Conservation (phyloP, 768 basidiomycete species). For the Psilocybe cyanescens region DNA sequence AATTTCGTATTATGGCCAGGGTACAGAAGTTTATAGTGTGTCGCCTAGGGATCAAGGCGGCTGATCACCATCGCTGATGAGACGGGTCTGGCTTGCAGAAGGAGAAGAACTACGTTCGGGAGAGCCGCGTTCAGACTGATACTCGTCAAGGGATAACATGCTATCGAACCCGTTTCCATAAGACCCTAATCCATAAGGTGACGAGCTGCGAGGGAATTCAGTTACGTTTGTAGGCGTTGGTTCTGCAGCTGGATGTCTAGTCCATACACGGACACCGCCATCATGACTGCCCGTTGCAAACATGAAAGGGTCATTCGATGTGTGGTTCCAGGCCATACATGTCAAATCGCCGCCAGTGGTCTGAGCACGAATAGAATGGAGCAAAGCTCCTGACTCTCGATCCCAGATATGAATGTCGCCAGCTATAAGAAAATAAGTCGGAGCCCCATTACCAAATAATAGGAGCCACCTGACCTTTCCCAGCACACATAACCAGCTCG, state of each 20-base stretch:
- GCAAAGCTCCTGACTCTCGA: conserved; percentile 71
- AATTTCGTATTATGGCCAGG: too few relatives aligned
- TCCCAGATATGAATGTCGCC: conserved; percentile 91
- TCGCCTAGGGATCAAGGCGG: neutral
- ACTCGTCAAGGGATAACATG: conserved; percentile 14
- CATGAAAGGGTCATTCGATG: conserved; percentile 67
- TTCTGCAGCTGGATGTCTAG: conserved; percentile 35
- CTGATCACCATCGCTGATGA: neutral
- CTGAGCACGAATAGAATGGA: conserved; percentile 72
- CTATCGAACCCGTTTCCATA: conserved; percentile 13
- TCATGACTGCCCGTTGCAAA: conserved; percentile 81
- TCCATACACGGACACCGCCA: conserved; percentile 77
- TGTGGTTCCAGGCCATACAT: conserved; percentile 81
- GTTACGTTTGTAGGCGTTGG: conserved; percentile 12
- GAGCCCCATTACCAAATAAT: neutral
- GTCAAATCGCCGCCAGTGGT: conserved; percentile 72
- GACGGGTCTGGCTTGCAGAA: neutral
- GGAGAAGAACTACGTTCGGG: neutral
- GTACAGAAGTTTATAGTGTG: neutral
- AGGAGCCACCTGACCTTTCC: conserved; percentile 54
- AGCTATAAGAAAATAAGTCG: conserved; percentile 40
- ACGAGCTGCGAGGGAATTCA: conserved; percentile 15
- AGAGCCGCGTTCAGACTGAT: neutral
- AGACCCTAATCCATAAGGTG: conserved; percentile 16
- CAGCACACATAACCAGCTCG: conserved; percentile 77